Percentiles rank a stretch among this genome's conserved stretches.
Evolutionary conservation across 495 filamentous ascomycete species (phyloP).

Genomic region (Parathielavia appendiculata): DNA sequence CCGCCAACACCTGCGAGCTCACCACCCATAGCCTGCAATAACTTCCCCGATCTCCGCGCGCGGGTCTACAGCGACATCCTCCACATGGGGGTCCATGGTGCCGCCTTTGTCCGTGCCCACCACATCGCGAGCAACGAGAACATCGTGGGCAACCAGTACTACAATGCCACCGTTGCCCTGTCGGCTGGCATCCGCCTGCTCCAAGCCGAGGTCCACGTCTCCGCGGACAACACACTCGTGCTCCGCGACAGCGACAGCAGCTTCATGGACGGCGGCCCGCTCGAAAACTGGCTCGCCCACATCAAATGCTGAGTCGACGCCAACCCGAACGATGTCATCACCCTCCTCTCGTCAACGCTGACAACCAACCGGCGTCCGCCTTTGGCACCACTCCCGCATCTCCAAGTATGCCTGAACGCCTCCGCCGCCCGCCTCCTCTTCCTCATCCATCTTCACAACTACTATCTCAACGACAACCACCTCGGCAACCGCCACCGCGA

Average conservation of each 20-base stretch:
- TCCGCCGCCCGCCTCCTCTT: too few relatives aligned
- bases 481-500: too few relatives aligned
- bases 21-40: constrained; percentile 54
- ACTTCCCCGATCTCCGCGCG: constrained; percentile 56
- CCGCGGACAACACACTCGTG: constrained; percentile 42
- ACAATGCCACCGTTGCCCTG: constrained; percentile 59
- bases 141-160: constrained; percentile 61
- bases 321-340: constrained; percentile 64
- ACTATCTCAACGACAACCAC: too few relatives aligned
- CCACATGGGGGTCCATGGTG: constrained; percentile 65
- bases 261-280: constrained; percentile 59
- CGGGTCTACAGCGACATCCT: constrained; percentile 61
- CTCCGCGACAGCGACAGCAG: constrained; percentile 64
- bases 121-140: too few relatives aligned
- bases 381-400: constrained; percentile 53
- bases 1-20: constrained; percentile 12
- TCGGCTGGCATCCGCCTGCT: constrained; percentile 64
- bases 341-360: constrained; percentile 65
- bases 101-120: constrained; percentile 59
- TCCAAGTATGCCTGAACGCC: constrained; percentile 56
- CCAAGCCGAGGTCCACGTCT: constrained; percentile 62
- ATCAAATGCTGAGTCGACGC: constrained; percentile 61
- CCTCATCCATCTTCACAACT: too few relatives aligned
- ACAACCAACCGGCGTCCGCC: constrained; percentile 43
- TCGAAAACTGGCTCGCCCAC: constrained; percentile 51